Percentiles rank a stretch among this genome's conserved stretches.
Evolutionary conservation across 2,329 filamentous ascomycete species (phyloP).

Genomic region (Ramularia collo-cygni): DNA sequence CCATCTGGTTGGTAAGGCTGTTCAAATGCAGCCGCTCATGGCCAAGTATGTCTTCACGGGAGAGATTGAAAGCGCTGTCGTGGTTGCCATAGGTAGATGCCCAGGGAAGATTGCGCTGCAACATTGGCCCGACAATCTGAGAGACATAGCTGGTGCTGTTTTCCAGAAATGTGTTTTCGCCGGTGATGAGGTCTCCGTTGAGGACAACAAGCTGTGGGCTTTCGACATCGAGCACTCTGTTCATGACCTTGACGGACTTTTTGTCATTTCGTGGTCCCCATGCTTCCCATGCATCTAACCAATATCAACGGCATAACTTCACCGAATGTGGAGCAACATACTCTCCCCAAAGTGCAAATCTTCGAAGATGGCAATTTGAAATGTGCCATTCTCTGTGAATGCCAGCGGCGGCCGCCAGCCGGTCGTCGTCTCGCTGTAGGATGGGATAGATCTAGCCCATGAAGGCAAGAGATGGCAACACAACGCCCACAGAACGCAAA

Average conservation of each 20-base stretch:
- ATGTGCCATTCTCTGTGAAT: constrained; percentile 32
- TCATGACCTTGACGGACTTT: constrained; percentile 52
- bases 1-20: constrained; percentile 39
- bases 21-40: constrained; percentile 34
- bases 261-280: constrained; percentile 49
- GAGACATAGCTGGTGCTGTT: constrained; percentile 56
- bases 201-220: constrained; percentile 56
- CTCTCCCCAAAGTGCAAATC: constrained; percentile 65
- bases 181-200: constrained; percentile 66
- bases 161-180: constrained; percentile 52
- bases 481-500: no score
- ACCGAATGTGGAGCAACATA: constrained; percentile 4
- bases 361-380: constrained; percentile 54
- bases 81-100: constrained; percentile 68
- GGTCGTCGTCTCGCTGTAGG: no score
- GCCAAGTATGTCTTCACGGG: constrained; percentile 37
- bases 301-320: constrained; percentile 38
- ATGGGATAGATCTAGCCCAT: no score
- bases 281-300: constrained; percentile 19
- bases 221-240: constrained; percentile 52
- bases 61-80: constrained; percentile 55
- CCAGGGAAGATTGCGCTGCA: constrained; percentile 51
- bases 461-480: no score
- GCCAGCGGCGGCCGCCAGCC: constrained; percentile 9
- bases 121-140: constrained; percentile 51